Conservation (phyloP, 2,329 filamentous ascomycete species). For the Diaporthe aspalathi region DNA sequence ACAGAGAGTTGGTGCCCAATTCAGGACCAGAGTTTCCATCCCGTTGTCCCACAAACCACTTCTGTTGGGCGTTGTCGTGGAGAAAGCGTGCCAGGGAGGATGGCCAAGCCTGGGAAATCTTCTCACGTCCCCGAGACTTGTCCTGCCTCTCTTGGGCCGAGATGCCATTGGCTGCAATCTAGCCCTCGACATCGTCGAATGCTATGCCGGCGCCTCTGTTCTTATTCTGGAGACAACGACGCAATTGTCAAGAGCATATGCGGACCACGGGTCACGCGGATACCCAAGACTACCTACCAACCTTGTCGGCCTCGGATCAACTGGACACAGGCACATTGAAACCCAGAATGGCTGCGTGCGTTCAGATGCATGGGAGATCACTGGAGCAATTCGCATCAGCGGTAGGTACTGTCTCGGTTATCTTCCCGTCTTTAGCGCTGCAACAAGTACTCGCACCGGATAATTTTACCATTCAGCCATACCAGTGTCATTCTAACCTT, state of each 20-base stretch:
- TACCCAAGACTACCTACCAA: no score
- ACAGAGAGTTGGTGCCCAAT: background rate
- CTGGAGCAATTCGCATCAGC: background rate
- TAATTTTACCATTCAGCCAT: background rate
- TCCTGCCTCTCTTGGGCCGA: no score
- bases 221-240: background rate
- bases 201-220: background rate
- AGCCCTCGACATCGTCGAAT: background rate
- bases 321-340: background rate
- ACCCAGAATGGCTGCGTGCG: no score
- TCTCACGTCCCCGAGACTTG: background rate
- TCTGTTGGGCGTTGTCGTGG: background rate
- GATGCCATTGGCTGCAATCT: background rate
- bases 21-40: background rate
- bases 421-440: background rate
- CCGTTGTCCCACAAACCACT: background rate
- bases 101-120: background rate
- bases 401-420: background rate
- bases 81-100: background rate
- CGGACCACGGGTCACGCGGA: accelerated
- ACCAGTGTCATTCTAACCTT: background rate
- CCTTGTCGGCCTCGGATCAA: background rate
- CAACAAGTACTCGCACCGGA: background rate
- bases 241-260: background rate
- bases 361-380: background rate